These are phyloP conservation scores for Gautieria morchelliformis DNA, from an alignment of 768 basidiomycete genomes.

Conservation along the genomic window DNA sequence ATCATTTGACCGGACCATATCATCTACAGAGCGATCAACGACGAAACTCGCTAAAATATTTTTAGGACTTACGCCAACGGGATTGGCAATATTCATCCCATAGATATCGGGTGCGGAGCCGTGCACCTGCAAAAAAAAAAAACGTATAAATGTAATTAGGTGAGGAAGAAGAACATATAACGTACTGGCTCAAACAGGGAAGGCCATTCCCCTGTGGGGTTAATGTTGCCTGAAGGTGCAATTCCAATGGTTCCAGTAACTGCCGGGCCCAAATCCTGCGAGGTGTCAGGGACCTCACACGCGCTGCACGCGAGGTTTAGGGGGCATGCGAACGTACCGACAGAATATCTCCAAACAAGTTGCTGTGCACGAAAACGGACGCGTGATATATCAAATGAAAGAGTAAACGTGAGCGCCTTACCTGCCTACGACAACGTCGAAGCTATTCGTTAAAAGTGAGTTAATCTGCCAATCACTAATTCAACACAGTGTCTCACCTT, in stretches of 20 bases:
- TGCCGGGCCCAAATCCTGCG: conserved; percentile 39
- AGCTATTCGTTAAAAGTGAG: conserved; percentile 9
- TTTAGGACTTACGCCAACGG: conserved; percentile 25
- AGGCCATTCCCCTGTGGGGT: conserved; percentile 27
- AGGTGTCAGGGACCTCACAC: background rate
- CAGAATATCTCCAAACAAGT: conserved; percentile 46
- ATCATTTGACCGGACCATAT: conserved; percentile 47
- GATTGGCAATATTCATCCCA: conserved; percentile 44
- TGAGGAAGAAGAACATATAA: background rate
- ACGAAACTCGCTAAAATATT: background rate
- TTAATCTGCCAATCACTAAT: background rate
- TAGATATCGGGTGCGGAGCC: conserved; percentile 51
- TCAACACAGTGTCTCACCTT: conserved; percentile 14
- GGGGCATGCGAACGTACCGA: conserved; percentile 17
- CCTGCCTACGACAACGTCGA: conserved; percentile 47
- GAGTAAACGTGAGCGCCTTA: background rate
- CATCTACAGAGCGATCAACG: conserved; percentile 17
- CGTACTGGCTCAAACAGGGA: conserved; percentile 43
- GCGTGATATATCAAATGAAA: background rate
- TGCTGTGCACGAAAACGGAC: conserved; percentile 10
- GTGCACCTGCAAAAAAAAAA: conserved; percentile 18
- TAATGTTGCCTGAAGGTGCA: conserved; percentile 44
- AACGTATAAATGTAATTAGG: background rate
- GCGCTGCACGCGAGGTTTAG: background rate
- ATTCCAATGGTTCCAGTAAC: conserved; percentile 48